Evolutionary conservation across 2,329 filamentous ascomycete species (phyloP).

Genomic region (Alternaria conjuncta): DNA sequence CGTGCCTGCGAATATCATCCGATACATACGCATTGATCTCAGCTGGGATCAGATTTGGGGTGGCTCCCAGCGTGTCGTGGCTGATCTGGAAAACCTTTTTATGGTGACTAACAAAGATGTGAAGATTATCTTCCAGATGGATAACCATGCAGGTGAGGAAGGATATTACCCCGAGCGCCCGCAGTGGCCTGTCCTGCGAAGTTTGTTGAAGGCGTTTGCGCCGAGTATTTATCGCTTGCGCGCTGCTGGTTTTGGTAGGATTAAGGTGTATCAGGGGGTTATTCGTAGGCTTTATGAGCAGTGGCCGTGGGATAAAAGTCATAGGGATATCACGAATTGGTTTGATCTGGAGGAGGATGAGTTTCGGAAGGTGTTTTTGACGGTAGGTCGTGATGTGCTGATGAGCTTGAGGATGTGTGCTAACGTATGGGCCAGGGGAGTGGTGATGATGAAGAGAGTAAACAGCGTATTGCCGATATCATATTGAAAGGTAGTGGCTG

Average conservation of each 20-base stretch:
- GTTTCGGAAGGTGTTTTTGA: background rate
- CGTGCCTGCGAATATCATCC: background rate
- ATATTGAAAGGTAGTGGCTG: background rate
- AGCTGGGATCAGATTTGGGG: background rate
- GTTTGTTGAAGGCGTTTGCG: background rate
- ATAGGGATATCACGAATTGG: background rate
- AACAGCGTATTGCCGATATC: background rate
- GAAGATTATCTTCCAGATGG: background rate
- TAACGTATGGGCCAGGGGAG: background rate
- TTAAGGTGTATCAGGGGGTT: background rate
- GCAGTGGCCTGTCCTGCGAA: background rate
- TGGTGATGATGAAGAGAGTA: background rate
- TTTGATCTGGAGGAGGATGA: background rate
- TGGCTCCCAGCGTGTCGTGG: background rate
- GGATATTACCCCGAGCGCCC: background rate
- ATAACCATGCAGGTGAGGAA: background rate
- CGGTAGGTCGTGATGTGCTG: background rate
- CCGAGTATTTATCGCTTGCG: background rate
- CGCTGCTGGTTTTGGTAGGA: background rate
- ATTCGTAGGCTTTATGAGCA: background rate
- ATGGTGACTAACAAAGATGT: background rate
- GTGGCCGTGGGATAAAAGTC: background rate
- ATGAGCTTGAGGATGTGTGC: background rate
- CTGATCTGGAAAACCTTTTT: background rate
- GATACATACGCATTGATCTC: background rate